Evolutionary conservation across 31 red algal species (phyloP).

Genomic region (Odonthalia washingtoniensis): DNA sequence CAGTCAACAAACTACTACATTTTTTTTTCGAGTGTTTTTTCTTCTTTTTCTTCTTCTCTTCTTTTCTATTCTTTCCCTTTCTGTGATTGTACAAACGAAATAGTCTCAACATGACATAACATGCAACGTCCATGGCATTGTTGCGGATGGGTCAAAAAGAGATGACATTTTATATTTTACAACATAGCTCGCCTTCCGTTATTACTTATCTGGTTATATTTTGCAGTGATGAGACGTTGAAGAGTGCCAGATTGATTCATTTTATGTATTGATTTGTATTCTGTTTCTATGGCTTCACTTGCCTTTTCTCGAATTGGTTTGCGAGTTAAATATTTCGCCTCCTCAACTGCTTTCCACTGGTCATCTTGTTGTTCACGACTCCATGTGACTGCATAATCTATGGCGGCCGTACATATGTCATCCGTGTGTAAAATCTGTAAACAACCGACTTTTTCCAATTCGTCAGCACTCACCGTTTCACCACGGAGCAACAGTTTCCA

Average conservation of each 20-base stretch:
- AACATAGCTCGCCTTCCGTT: too few relatives aligned
- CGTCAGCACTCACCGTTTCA: conserved; percentile 14
- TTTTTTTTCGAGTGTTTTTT: too few relatives aligned
- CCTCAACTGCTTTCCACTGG: conserved; percentile 35
- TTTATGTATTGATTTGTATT: conserved; percentile 15
- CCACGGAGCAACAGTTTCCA: conserved; percentile 20
- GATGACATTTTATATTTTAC: too few relatives aligned
- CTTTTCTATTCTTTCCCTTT: too few relatives aligned
- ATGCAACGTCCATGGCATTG: too few relatives aligned
- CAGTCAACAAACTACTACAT: too few relatives aligned
- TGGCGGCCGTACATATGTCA: background rate
- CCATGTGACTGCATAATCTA: conserved; percentile 17
- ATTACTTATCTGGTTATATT: background rate
- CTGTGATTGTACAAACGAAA: too few relatives aligned
- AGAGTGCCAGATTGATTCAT: background rate
- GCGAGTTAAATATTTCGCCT: conserved; percentile 29
- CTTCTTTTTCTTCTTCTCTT: too few relatives aligned
- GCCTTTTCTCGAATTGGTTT: background rate
- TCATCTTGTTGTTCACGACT: background rate
- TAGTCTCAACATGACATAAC: too few relatives aligned
- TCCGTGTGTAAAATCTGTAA: background rate
- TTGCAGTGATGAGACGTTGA: background rate
- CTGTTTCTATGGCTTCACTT: conserved; percentile 13
- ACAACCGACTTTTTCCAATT: conserved; percentile 27
- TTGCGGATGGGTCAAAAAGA: too few relatives aligned